A percentile compares a stretch with the other conserved stretches of the same genome.
phyloP scores from a whole-genome alignment of 2,329 filamentous ascomycete species.

The Magnaporthiopsis rhizophila region DNA sequence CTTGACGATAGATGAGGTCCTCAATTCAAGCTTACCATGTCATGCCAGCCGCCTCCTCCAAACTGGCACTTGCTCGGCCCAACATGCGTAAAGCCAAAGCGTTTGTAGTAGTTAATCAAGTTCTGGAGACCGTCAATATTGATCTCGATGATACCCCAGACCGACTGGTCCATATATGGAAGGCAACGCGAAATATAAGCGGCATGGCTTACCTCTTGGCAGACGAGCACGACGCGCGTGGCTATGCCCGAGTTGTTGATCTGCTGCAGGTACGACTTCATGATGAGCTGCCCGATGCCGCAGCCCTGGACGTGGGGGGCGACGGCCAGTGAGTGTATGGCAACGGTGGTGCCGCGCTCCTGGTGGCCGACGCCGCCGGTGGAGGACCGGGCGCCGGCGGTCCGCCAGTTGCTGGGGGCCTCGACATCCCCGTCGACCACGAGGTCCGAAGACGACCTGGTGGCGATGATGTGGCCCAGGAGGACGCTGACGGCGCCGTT shows the following conservation, averaged over 20 bases:
- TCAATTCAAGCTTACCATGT: constrained; percentile 53
- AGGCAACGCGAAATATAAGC: neutral
- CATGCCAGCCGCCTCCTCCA: constrained; percentile 72
- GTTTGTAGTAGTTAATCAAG: constrained; percentile 66
- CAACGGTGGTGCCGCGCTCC: constrained; percentile 65
- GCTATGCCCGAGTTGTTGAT: constrained; percentile 63
- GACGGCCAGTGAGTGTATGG: constrained; percentile 75
- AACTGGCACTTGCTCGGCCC: constrained; percentile 64
- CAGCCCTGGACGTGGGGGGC: constrained; percentile 66
- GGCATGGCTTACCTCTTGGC: constrained; percentile 48
- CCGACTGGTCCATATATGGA: neutral
- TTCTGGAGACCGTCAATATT: constrained; percentile 31
- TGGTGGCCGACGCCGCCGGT: constrained; percentile 53
- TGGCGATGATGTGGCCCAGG: constrained; percentile 71
- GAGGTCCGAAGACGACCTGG: constrained; percentile 53
- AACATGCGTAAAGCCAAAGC: constrained; percentile 61
- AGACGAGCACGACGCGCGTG: constrained; percentile 67
- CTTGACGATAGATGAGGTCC: neutral
- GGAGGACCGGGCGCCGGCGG: constrained; percentile 31
- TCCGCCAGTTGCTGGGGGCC: constrained; percentile 59
- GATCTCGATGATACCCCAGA: too few relatives aligned
- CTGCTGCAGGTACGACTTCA: constrained; percentile 70
- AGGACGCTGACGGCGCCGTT: constrained; percentile 53
- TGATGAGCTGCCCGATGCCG: constrained; percentile 64
- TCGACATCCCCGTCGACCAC: constrained; percentile 74